A percentile compares a stretch with the other conserved stretches of the same genome.
Evolutionary conservation across 2,329 filamentous ascomycete species (phyloP).

Genomic region (Ophidiomyces ophidiicola): DNA sequence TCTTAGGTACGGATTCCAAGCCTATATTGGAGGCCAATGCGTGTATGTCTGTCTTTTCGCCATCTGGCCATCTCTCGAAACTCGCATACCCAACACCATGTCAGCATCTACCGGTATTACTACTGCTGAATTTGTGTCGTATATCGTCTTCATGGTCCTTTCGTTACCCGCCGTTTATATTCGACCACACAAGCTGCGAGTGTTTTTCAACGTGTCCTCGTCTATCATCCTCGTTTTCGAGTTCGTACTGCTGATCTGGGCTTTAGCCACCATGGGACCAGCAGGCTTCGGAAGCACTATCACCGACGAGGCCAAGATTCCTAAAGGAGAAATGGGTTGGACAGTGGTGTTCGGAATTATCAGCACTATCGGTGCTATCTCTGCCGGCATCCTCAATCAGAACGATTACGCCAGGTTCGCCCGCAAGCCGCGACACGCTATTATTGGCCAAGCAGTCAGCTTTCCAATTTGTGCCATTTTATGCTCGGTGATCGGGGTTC

Average conservation of each 20-base stretch:
- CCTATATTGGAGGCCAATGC: constrained; percentile 28
- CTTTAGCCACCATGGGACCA: constrained; percentile 11
- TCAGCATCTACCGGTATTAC: constrained; percentile 25
- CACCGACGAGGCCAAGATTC: constrained; percentile 3
- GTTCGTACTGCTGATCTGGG: constrained; percentile 14
- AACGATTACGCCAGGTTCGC: constrained; percentile 37
- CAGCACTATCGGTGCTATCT: constrained; percentile 34
- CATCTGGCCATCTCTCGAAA: constrained; percentile 23
- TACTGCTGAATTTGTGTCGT: constrained; percentile 27
- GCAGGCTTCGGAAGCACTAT: constrained; percentile 10
- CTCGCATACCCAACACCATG: constrained; percentile 26
- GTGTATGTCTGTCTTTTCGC: constrained; percentile 18
- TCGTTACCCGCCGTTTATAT: constrained; percentile 35
- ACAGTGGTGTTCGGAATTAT: constrained; percentile 31
- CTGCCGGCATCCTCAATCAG: constrained; percentile 38
- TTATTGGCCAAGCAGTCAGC: constrained; percentile 33
- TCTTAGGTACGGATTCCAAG: constrained; percentile 32
- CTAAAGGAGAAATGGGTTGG: constrained; percentile 24
- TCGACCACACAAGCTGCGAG: constrained; percentile 24
- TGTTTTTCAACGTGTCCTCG: constrained; percentile 11
- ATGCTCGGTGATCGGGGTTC: constrained; percentile 21
- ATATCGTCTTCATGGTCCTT: constrained; percentile 28
- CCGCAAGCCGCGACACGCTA: constrained; percentile 28
- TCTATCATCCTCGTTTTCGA: constrained; percentile 10
- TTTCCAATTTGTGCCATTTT: constrained; percentile 17